phyloP scores from a whole-genome alignment of 2,329 filamentous ascomycete genomes.

The Stromatinia cepivora region DNA sequence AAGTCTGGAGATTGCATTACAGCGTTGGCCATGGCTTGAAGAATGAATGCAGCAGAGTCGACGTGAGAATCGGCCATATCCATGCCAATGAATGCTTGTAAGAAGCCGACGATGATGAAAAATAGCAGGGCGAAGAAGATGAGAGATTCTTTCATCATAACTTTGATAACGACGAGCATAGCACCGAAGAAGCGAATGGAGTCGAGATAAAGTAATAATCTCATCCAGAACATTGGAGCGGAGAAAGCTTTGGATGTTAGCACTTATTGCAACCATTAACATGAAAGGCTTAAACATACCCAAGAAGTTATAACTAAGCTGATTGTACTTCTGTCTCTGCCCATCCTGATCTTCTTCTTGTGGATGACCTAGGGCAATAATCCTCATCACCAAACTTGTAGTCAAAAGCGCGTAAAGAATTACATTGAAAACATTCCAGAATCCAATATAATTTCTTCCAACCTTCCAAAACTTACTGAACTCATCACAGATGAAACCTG shows the following conservation, averaged over 20 bases:
- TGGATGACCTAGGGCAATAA: conserved; percentile 71
- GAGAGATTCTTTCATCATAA: conserved; percentile 90
- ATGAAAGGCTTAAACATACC: conserved; percentile 28
- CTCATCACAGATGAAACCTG: conserved; percentile 90
- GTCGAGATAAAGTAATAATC: conserved; percentile 88
- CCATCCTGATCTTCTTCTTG: conserved; percentile 44
- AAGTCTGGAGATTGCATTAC: conserved; percentile 94
- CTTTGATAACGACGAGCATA: conserved; percentile 95
- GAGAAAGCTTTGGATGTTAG: conserved; percentile 62
- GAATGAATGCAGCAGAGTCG: conserved; percentile 68
- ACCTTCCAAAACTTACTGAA: conserved; percentile 89
- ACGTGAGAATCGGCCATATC: conserved; percentile 76
- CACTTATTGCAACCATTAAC: neutral
- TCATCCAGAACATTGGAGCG: conserved; percentile 96
- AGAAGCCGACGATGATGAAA: conserved; percentile 81
- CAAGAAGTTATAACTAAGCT: conserved; percentile 88
- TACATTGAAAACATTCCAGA: conserved; percentile 96
- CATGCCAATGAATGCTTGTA: conserved; percentile 92
- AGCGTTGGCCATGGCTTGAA: conserved; percentile 82
- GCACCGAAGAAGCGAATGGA: conserved; percentile 94
- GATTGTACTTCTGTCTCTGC: conserved; percentile 65
- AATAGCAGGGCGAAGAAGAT: conserved; percentile 94
- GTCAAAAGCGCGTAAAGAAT: conserved; percentile 77
- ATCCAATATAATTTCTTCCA: conserved; percentile 84
- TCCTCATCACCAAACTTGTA: conserved; percentile 74